phyloP scores from a whole-genome alignment of 2,329 filamentous ascomycete genomes.

The Penicillium sp. region DNA sequence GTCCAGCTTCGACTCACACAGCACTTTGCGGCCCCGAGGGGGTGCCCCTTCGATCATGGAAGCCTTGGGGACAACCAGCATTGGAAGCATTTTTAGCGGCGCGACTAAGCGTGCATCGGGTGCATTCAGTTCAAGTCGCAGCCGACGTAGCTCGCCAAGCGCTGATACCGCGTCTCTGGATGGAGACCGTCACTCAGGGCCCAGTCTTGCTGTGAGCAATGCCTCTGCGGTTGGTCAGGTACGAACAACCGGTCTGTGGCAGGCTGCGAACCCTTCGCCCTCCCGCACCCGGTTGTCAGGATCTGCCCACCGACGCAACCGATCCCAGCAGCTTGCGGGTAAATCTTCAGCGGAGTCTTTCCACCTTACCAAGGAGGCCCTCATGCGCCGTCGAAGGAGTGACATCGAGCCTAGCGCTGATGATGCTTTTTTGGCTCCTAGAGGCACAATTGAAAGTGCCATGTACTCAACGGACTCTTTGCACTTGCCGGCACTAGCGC shows the following conservation, averaged over 20 bases:
- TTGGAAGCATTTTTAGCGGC: slow-evolving; percentile 40
- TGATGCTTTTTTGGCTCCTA: slow-evolving; percentile 12
- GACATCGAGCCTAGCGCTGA: slow-evolving; percentile 23
- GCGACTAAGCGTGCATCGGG: slow-evolving; percentile 36
- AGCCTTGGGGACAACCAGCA: slow-evolving; percentile 28
- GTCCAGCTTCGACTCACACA: slow-evolving; percentile 24
- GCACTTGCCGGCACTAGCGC: slow-evolving; percentile 14
- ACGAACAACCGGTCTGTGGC: slow-evolving; percentile 35
- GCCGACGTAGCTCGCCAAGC: slow-evolving; percentile 31
- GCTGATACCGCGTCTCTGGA: slow-evolving; percentile 34
- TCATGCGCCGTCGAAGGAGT: slow-evolving; percentile 30
- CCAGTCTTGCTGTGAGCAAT: slow-evolving; percentile 43
- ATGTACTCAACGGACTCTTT: slow-evolving; percentile 22
- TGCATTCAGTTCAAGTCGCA: slow-evolving; percentile 34
- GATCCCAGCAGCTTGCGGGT: slow-evolving; percentile 34
- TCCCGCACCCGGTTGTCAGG: slow-evolving; percentile 8
- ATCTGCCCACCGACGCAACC: slow-evolving; percentile 33
- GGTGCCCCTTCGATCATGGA: slow-evolving; percentile 29
- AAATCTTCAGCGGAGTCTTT: slow-evolving; percentile 34
- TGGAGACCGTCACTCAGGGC: slow-evolving; percentile 36
- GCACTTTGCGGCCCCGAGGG: slow-evolving; percentile 22
- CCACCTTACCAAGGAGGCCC: slow-evolving; percentile 31
- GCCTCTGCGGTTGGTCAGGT: slow-evolving; percentile 43
- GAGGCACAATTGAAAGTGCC: slow-evolving; percentile 23
- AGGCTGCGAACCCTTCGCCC: slow-evolving; percentile 21